Base-by-base conservation (phyloP, 306 rosid species). In the Trifolium dubium region DNA sequence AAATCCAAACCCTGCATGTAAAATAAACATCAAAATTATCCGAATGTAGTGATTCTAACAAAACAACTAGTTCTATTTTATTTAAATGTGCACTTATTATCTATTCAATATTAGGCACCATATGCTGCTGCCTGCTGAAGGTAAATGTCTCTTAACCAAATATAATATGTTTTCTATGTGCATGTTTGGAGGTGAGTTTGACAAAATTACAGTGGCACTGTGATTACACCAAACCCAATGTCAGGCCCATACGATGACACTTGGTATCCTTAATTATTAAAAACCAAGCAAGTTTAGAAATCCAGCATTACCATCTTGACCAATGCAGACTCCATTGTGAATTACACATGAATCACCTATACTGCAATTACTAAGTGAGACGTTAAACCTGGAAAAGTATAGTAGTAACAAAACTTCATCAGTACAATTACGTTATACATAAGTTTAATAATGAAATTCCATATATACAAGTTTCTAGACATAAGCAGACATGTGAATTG, bases 261-360 rank as follows among this genome's bases (percentile, higher is more conserved):
- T 6, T 18, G 58, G 46, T 35, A 14, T 13, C 44, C 35, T 65
- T 4, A 19, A 71, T 7, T 46, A 30, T 13, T 17, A 77, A 47
- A 40, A 77, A 61, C 49, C 47, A 73, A 72, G 84, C 14, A 65
- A 43, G 74, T 18, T 39, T 40, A 72, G 53, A 51, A 73, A 49
- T 12, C 28, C 49, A 75, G 70, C 71, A 80, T 85, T 88, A 93
- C 97, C 98, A 80, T 93, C 97, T 88, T 93, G 98, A 72, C 97
- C 98, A 79, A 93, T 78, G 92, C 96, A 89, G 47, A 86, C 96
- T 54, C 98, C 98, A 50, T 75, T 88, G 85, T 93, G 97, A 64
- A 93, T 84, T 59, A 91, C 74, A 77, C 98, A 93, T 17, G 83
- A 85, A 65, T 91, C 89, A n/a, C 98, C 97, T n/a, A 91, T 43